Conservation (phyloP, 805 yeast genomes). For the Nakazawaea peltata region DNA sequence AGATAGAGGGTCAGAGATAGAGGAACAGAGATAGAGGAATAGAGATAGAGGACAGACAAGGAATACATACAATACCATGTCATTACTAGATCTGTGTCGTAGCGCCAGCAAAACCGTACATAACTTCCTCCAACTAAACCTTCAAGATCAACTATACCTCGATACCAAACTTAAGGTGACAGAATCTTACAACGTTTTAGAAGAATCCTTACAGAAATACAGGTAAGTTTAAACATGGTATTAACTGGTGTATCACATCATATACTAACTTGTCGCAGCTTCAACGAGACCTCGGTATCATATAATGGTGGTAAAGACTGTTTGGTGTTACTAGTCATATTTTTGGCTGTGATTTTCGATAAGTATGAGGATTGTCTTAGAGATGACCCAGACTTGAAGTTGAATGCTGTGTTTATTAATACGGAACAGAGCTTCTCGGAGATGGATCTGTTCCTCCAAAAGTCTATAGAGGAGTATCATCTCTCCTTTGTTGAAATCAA, state of each 20-base stretch:
- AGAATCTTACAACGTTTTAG: slow-evolving; percentile 5
- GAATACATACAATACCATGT: too few relatives aligned
- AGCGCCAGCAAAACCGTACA: slow-evolving; percentile 6
- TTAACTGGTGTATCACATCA: too few relatives aligned
- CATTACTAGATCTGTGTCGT: slow-evolving; percentile 6
- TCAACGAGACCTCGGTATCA: slow-evolving; percentile 62
- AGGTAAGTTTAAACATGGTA: too few relatives aligned
- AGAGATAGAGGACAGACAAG: too few relatives aligned
- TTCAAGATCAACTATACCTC: background rate
- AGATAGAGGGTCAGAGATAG: too few relatives aligned
- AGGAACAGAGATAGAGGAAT: background rate
- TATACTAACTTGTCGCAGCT: slow-evolving; percentile 6
- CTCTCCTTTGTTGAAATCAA: slow-evolving; percentile 38
- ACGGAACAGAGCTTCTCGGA: slow-evolving; percentile 67
- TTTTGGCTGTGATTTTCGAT: slow-evolving; percentile 44
- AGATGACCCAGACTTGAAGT: slow-evolving; percentile 19
- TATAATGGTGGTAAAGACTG: slow-evolving; percentile 98
- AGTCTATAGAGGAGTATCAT: slow-evolving; percentile 45
- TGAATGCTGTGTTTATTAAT: slow-evolving; percentile 67
- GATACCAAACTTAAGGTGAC: slow-evolving; percentile 3
- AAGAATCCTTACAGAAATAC: slow-evolving; percentile 6
- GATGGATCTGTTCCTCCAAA: slow-evolving; percentile 55
- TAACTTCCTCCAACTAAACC: background rate
- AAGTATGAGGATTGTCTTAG: slow-evolving; percentile 12
- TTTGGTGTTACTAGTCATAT: slow-evolving; percentile 73